Evolutionary conservation across 441 rosid species (phyloP).

Genomic region (Pelargonium australe): DNA sequence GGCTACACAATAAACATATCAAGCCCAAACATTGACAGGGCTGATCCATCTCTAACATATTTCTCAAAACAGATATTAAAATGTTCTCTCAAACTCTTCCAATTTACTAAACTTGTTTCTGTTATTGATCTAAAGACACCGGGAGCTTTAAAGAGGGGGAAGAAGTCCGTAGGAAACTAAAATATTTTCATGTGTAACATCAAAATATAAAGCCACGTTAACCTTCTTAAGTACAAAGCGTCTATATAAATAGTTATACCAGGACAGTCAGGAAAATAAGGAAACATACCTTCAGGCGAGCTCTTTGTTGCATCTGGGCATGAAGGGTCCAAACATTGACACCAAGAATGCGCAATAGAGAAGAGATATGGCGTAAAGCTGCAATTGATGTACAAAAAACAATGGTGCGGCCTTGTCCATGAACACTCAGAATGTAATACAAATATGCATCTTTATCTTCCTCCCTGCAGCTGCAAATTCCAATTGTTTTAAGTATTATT

Average conservation of each 20-base stretch:
- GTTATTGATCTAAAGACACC: neutral
- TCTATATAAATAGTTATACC: neutral
- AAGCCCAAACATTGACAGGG: neutral
- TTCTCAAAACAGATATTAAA: neutral
- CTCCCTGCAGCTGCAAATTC: constrained; percentile 64
- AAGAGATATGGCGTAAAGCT: constrained; percentile 81
- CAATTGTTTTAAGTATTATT: constrained; percentile 18
- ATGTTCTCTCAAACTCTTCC: neutral
- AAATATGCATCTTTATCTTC: constrained; percentile 85
- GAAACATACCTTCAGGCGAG: constrained; percentile 75
- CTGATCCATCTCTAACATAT: neutral
- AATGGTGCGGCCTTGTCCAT: constrained; percentile 90
- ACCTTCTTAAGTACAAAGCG: neutral
- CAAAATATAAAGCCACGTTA: neutral
- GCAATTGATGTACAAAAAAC: constrained; percentile 96
- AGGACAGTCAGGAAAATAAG: constrained; percentile 5
- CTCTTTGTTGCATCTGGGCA: constrained; percentile 96
- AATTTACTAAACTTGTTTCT: neutral
- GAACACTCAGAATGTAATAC: constrained; percentile 81
- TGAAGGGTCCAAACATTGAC: constrained; percentile 64
- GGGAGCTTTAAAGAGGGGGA: neutral
- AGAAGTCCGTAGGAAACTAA: neutral
- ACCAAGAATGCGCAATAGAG: constrained; percentile 71
- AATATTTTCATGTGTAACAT: neutral
- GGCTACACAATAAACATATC: neutral